Evolutionary conservation across 2,329 filamentous ascomycete species (phyloP).

Genomic region (Aspergillus oerlinghausenensis): DNA sequence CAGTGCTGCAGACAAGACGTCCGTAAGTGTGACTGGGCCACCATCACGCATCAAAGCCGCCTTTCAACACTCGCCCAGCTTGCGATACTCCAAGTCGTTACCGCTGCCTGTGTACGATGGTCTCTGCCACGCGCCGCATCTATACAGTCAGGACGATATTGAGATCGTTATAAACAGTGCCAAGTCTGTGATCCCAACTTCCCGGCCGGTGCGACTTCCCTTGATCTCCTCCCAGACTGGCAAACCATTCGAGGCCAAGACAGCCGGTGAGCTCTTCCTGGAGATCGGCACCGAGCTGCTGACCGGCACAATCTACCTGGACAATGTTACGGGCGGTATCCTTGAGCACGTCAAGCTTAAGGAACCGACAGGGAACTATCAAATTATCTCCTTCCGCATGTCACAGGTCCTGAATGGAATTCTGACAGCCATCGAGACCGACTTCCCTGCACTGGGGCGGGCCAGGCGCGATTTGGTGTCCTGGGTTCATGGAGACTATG

Average conservation of each 20-base stretch:
- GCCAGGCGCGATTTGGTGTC: background rate
- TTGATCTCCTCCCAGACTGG: slow-evolving; percentile 10
- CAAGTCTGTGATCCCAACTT: slow-evolving; percentile 2
- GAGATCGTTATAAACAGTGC: background rate
- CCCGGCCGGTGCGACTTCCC: background rate
- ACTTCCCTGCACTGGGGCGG: slow-evolving; percentile 1
- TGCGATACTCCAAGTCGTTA: slow-evolving; percentile 15
- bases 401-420: slow-evolving; percentile 6
- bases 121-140: slow-evolving; percentile 36
- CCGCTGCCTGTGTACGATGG: slow-evolving; percentile 20
- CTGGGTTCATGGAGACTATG: slow-evolving; percentile 4
- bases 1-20: slow-evolving; percentile 15
- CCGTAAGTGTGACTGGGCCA: slow-evolving; percentile 21
- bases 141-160: slow-evolving; percentile 34
- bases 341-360: background rate
- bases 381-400: slow-evolving; percentile 6
- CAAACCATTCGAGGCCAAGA: slow-evolving; percentile 5
- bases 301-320: slow-evolving; percentile 8
- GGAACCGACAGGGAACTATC: background rate
- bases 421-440: background rate
- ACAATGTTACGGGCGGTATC: slow-evolving; percentile 6
- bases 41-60: slow-evolving; percentile 15
- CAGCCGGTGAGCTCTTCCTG: slow-evolving; percentile 6
- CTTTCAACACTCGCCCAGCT: slow-evolving; percentile 10
- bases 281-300: slow-evolving; percentile 10